Conservation (phyloP, 2,329 filamentous ascomycete genomes). For the Hypomyces rosellus region DNA sequence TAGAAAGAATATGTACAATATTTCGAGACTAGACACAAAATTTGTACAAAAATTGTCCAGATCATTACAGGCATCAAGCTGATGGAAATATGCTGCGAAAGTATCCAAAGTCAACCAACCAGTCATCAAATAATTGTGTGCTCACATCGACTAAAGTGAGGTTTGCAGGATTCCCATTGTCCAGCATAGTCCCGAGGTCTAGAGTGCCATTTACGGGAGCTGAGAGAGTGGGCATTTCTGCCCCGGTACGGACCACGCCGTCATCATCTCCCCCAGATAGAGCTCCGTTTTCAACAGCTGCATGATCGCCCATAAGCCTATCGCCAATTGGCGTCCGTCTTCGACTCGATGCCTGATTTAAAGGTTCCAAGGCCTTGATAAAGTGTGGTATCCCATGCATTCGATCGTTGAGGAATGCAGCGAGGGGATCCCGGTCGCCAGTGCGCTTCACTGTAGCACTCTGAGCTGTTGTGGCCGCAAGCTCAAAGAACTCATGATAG, state of each 20-base stretch:
- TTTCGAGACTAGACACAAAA: no score
- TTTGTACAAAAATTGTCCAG: no score
- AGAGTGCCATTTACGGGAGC: neutral
- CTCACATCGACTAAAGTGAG: constrained; percentile 1
- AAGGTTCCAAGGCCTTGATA: neutral
- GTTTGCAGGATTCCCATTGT: neutral
- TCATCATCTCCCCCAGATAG: no score
- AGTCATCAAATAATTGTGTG: constrained; percentile 10
- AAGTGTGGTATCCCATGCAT: constrained; percentile 1
- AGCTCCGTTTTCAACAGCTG: no score
- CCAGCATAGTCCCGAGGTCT: no score
- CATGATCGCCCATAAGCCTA: neutral
- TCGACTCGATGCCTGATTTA: neutral
- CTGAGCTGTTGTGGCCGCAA: constrained; percentile 5
- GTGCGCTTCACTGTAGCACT: neutral
- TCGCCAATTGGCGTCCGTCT: neutral
- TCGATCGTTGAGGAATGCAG: constrained; percentile 7
- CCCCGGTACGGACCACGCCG: no score
- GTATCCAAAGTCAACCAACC: constrained; percentile 9
- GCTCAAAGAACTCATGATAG: constrained; percentile 17
- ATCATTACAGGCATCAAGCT: neutral
- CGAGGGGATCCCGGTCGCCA: constrained; percentile 6
- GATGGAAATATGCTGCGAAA: constrained; percentile 10
- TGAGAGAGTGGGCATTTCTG: no score
- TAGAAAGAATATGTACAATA: neutral